Evolutionary conservation across 225 moss, liverwort and hornwort genomes (phyloP), one percentile per base, ranked within the genome.

Genomic region (Pseudoscleropodium purum): DNA sequence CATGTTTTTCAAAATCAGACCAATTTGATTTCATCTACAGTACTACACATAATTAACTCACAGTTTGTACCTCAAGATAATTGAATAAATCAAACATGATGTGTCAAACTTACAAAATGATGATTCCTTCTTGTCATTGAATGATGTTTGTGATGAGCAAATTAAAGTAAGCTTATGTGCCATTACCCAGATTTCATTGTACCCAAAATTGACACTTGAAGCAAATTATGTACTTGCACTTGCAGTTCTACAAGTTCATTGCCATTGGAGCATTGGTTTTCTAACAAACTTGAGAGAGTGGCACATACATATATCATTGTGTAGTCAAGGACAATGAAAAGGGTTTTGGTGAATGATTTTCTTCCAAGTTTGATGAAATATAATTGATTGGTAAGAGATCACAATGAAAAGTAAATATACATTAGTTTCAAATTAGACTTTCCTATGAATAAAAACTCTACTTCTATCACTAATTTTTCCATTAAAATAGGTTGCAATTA

Each of bases 381-480:
- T 57, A 14, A 79, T 79, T 56, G 18, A 27, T n/a, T n/a, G 17
- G 7, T 27, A 26, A 27, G 25, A 57, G 6, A 7, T 18, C 15
- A 11, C 26, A 26, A 27, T 37, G 11, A 26, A 36, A n/a, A 56
- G 5, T 11, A 27, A 17, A n/a, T n/a, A n/a, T n/a, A n/a, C 3
- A 11, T n/a, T 18, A 37, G 15, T 1, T 57, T 17, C 17, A 18
- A 56, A 39, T 39, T n/a, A 18, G 7, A 29, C 4, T 56, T 56
- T 0, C 26, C 10, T 10, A 36, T 16, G 9, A 37, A 36, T 10
- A 54, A 15, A 36, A 37, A 56, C 2, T 56, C 10, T 17, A 37
- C 3, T 2, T 27, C 8, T 18, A 3, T 16, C 0, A 2, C 5
- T 57, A 37, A 3, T 27, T 79, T 77, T 15, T 37, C 7, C 0